Evolutionary conservation across 2,329 filamentous ascomycete species (phyloP).

Genomic region (Epichloe festucae): DNA sequence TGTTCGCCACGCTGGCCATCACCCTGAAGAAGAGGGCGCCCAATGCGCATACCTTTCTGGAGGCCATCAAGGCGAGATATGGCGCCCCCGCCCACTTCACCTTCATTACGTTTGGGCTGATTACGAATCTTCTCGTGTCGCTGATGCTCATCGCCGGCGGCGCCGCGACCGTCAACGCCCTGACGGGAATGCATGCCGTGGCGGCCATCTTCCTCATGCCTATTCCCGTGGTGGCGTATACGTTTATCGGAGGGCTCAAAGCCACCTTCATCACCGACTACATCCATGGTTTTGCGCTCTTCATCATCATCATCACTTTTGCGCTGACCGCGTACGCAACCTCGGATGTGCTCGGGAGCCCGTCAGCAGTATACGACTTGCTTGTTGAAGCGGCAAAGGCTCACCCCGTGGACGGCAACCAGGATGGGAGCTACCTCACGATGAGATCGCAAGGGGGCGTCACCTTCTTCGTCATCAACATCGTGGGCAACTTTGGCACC

Average conservation of each 20-base stretch:
- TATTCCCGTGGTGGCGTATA: conserved; percentile 50
- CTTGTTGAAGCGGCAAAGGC: conserved; percentile 52
- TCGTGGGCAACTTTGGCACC: conserved; percentile 68
- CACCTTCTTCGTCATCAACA: conserved; percentile 87
- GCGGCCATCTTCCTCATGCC: conserved; percentile 45
- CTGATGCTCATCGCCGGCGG: conserved; percentile 83
- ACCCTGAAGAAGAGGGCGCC: conserved; percentile 78
- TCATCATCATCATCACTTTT: conserved; percentile 79
- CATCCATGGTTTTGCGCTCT: conserved; percentile 71
- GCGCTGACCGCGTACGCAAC: conserved; percentile 71
- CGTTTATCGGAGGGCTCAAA: conserved; percentile 67
- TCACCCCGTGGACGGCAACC: conserved; percentile 71
- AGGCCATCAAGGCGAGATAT: conserved; percentile 72
- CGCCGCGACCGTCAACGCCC: conserved; percentile 37
- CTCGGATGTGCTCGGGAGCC: conserved; percentile 58
- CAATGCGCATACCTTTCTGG: conserved; percentile 75
- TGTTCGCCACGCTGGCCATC: conserved; percentile 84
- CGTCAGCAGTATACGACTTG: conserved; percentile 64
- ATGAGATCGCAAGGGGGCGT: conserved; percentile 62
- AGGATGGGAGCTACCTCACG: conserved; percentile 70
- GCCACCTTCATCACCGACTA: conserved; percentile 79
- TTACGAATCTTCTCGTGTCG: conserved; percentile 78
- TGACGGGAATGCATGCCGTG: conserved; percentile 41
- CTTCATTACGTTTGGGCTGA: conserved; percentile 69
- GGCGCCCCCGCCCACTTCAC: conserved; percentile 58